Conservation (phyloP, 2,329 filamentous ascomycete species). For the Microdochium paspali region DNA sequence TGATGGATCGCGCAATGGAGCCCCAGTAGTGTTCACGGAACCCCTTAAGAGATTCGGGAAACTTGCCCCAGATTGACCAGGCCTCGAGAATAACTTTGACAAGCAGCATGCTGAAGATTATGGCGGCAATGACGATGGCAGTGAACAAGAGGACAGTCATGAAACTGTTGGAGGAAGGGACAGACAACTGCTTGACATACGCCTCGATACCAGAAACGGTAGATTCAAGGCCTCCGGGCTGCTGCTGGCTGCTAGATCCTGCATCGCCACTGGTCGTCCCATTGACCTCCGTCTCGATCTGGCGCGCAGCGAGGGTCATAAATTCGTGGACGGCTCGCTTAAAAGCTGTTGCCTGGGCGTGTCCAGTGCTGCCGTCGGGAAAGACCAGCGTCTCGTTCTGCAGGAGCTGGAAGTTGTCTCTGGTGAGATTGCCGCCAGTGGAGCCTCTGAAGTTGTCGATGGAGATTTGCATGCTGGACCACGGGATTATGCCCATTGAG, state of each 20-base stretch:
- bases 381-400: constrained; percentile 69
- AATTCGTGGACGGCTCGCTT: constrained; percentile 47
- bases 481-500: constrained; percentile 75
- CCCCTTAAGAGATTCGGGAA: constrained; percentile 67
- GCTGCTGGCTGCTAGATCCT: constrained; percentile 10
- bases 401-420: constrained; percentile 67
- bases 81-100: constrained; percentile 85
- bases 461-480: constrained; percentile 66
- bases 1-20: constrained; percentile 79
- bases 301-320: constrained; percentile 41
- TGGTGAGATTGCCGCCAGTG: constrained; percentile 81
- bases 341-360: constrained; percentile 25
- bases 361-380: constrained; percentile 45
- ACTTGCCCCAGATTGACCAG: constrained; percentile 83
- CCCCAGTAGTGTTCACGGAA: constrained; percentile 98
- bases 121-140: constrained; percentile 73
- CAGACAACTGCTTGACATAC: constrained; percentile 73
- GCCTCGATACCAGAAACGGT: constrained; percentile 69
- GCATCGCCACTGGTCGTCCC: constrained; percentile 14
- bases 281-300: constrained; percentile 36
- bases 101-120: constrained; percentile 78
- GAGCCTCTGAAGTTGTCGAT: constrained; percentile 75
- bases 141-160: constrained; percentile 91
- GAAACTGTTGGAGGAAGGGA: constrained; percentile 86
- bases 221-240: constrained; percentile 26